Base-by-base conservation (phyloP, 495 filamentous ascomycete genomes). In the Pyrenula massariospora region DNA sequence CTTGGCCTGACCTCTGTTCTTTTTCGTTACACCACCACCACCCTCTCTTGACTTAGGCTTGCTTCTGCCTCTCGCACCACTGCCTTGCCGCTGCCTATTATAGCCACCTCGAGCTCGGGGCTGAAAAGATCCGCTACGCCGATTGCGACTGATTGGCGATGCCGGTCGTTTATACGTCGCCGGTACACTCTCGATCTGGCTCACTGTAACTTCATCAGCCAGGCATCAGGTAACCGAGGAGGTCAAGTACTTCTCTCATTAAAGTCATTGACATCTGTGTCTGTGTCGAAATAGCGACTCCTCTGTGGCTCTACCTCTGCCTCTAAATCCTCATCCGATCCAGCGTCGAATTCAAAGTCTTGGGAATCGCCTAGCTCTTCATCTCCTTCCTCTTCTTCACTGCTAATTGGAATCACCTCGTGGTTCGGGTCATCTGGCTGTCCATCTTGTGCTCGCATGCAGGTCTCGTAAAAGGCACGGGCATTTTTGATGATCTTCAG, bases 381-480 rank as follows among this genome's bases (percentile, higher is more conserved):
- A 11, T 64, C 62, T 12, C 70, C 68, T 56, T 69, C 76, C 36
- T 86, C 84, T 48, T 79, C 76, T 51, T 86, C 83, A 25, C 76
- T 77, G 58, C 81, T 85, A 60, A 84, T 75, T 58, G 85, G 79
- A 60, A 90, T 85, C 20, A 90, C 79, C 58, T 83, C 83, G 57
- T 83, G 78, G 57, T 85, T 82, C 3, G 76, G 78, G 60, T 73
- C 67, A 55, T 77, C 73, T 23, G 72, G 73, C n/a, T 75, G 70
- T 56, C 77, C 63, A 48, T 75, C 76, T 56, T 72, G 71, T 24
- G 63, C 68, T 25, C 66, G 58, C 56, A 68, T 83, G 63, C 89
- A 80, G 53, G 81, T 78, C 15, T 74, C 69, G 61, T 89, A 89
- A 22, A 78, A 71, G 1, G 67, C 58, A 24, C 78, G 74, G 24